Base-by-base conservation (phyloP, 2,329 filamentous ascomycete genomes). In the Fusarium guadeloupense region DNA sequence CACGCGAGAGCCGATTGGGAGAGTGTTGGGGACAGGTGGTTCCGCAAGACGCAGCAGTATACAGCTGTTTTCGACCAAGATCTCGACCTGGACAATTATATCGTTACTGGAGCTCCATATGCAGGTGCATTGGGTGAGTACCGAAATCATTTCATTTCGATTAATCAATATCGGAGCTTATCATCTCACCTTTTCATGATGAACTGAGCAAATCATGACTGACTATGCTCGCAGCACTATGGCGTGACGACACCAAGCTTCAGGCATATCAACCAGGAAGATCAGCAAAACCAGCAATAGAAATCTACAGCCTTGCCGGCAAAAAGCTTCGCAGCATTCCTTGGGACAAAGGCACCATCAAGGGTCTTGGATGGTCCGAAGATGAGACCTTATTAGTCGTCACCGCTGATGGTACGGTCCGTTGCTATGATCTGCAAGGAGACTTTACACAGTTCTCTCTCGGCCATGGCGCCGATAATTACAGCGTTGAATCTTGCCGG, bases 391-490 rank as follows among this genome's bases (percentile, higher is more conserved):
- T 99, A 40, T 80, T 99, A 5, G 90, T 97, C 0, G 88, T 98
- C 45, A 92, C 93, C 9, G 86, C 90, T 47, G 94, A 99, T 71
- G 95, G 95, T 20, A 94, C 88, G 1, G 94, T 98, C 37, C 85
- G 93, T 57, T 95, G 92, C 75, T 97, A 93, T 74, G 91, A 95
- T 71, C 80, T 99, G n/a, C 91, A 97, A 74, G 92, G 90, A 60
- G 94, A 98, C 73, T 99, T 99, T 73, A 92, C 89, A 14, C 93
- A 96, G 54, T 99, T 98, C 75, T 93, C 91, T 1, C 81, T 99
- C 0, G 95, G 94, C 48, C 89, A 96, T 75, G 91, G 91, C 20
- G 89, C 93, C 20, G 95, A 98, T 69, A 91, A 96, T 64, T 87
- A 89, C 70, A 91, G 94, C 21, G 93, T 99, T 17, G 83, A 88